Base-by-base conservation (phyloP, 139 green algal genomes). In the Edaphochlamys debaryana region DNA sequence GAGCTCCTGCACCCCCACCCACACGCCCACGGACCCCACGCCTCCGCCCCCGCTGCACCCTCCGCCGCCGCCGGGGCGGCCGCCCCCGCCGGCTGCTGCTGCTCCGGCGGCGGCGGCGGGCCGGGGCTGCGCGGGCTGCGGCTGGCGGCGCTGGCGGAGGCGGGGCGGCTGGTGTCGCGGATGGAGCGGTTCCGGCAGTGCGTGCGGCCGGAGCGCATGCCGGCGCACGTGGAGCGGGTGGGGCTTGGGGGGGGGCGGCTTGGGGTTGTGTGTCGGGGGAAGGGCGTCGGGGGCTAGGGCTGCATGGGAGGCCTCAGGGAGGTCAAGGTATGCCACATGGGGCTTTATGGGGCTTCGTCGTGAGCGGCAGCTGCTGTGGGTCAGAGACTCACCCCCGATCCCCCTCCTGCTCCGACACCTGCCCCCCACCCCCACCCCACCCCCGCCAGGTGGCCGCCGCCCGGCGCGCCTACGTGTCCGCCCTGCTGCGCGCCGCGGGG, bases 191-290 rank as follows among this genome's bases (percentile, higher is more conserved):
- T 63, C 60, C 75, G 62, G 17, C 17, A 36, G 38, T 60, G 40
- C 30, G 75, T 81, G 38, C 75, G 75, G 38, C 58, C 56, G 60
- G 60, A 72, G n/a, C n/a, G 60, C 41, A 69, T 81, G 75, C 8
- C 27, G 40, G 60, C n/a, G 40, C 20, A 22, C 9, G 60, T 22
- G 8, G 41, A 45, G 22, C 54, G 27, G 75, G 75, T 81, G n/a
- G 15, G 74, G 27, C 34, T 9, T 9, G 32, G 9, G 17, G 45
- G 45, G 13, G 45, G 45, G 45, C 45, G n/a, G 63, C 13, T 23
- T 15, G 45, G 22, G 27, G 40, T 63, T 0, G 2, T 9, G 68
- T 29, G 50, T 29, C 27, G 7, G 38, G 20, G 9, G 71, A 19
- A 22, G 3, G 23, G 50, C 32, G 34, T 23, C 25, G 63, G 30